phyloP scores from a whole-genome alignment of 2,329 filamentous ascomycete species.

The Moelleriella libera region DNA sequence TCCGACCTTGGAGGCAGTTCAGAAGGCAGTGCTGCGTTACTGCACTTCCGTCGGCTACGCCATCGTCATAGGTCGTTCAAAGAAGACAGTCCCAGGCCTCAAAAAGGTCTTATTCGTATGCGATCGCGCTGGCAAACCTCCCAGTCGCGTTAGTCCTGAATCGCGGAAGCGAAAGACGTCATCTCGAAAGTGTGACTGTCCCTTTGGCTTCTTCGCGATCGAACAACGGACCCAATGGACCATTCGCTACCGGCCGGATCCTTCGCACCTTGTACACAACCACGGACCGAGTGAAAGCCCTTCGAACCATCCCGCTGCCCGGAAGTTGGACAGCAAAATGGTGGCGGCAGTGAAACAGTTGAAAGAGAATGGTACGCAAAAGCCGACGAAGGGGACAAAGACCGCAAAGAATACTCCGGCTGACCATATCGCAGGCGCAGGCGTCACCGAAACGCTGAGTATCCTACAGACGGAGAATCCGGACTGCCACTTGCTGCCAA shows the following conservation, averaged over 20 bases:
- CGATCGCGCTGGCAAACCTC: slow-evolving; percentile 49
- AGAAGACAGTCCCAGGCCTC: slow-evolving; percentile 51
- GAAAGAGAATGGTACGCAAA: slow-evolving; percentile 46
- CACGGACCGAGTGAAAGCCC: slow-evolving; percentile 54
- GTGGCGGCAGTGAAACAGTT: slow-evolving; percentile 52
- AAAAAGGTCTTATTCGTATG: slow-evolving; percentile 57
- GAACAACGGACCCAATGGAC: slow-evolving; percentile 55
- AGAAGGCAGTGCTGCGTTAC: slow-evolving; percentile 49
- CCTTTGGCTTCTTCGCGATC: slow-evolving; percentile 57
- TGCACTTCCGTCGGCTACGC: slow-evolving; percentile 55
- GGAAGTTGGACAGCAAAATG: slow-evolving; percentile 54
- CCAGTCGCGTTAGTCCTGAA: slow-evolving; percentile 47
- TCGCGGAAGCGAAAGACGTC: slow-evolving; percentile 52
- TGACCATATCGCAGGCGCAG: slow-evolving; percentile 32
- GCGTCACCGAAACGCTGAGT: slow-evolving; percentile 51
- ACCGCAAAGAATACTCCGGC: slow-evolving; percentile 4
- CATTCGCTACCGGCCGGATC: slow-evolving; percentile 47
- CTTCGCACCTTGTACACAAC: slow-evolving; percentile 44
- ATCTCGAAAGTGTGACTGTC: slow-evolving; percentile 54
- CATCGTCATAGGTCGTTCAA: slow-evolving; percentile 53
- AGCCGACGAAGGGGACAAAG: slow-evolving; percentile 2
- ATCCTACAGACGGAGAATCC: slow-evolving; percentile 51
- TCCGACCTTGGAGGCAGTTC: slow-evolving; percentile 48
- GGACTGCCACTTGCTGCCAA: slow-evolving; percentile 45
- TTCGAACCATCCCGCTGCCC: slow-evolving; percentile 49